A percentile compares a stretch with the other conserved stretches of the same genome.
Evolutionary conservation across 768 basidiomycete genomes (phyloP).

Genomic region (Ephemerocybe angulata): DNA sequence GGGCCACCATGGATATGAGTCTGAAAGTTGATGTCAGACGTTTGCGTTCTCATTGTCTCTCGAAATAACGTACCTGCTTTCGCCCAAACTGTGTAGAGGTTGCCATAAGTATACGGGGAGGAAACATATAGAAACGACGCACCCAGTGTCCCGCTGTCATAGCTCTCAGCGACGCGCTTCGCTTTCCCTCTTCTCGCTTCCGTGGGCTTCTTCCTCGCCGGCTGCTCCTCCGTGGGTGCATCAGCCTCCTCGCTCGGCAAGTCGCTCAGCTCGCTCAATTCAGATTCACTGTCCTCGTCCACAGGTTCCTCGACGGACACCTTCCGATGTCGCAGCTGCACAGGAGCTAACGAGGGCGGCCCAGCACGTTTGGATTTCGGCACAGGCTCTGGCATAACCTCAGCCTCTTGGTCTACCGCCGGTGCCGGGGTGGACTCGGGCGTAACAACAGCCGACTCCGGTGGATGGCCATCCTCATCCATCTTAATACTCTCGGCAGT

Average conservation of each 20-base stretch:
- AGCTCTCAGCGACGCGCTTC: conserved; percentile 10
- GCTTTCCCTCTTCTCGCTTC: conserved; percentile 12
- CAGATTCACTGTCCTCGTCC: conserved; percentile 28
- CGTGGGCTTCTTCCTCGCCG: conserved; percentile 9
- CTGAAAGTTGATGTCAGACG: conserved; percentile 31
- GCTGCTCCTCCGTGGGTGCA: conserved; percentile 8
- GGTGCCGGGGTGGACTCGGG: too few relatives aligned
- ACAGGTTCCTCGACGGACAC: neutral
- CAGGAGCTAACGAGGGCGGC: too few relatives aligned
- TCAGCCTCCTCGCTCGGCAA: conserved; percentile 24
- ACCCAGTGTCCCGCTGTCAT: conserved; percentile 61
- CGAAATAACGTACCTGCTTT: conserved; percentile 53
- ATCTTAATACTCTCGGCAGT: too few relatives aligned
- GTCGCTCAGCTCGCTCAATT: conserved; percentile 45
- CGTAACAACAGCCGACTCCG: too few relatives aligned
- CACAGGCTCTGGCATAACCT: too few relatives aligned
- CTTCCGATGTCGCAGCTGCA: neutral
- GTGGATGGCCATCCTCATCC: too few relatives aligned
- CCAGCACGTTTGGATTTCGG: too few relatives aligned
- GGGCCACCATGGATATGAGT: conserved; percentile 84
- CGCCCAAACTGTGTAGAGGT: conserved; percentile 66
- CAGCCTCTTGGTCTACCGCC: neutral
- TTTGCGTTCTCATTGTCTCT: neutral
- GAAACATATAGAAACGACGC: conserved; percentile 18
- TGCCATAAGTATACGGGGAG: conserved; percentile 1